These are phyloP conservation scores for Leishmania martiniquensis DNA, from an alignment of 208 protist species.

Conservation along the genomic window DNA sequence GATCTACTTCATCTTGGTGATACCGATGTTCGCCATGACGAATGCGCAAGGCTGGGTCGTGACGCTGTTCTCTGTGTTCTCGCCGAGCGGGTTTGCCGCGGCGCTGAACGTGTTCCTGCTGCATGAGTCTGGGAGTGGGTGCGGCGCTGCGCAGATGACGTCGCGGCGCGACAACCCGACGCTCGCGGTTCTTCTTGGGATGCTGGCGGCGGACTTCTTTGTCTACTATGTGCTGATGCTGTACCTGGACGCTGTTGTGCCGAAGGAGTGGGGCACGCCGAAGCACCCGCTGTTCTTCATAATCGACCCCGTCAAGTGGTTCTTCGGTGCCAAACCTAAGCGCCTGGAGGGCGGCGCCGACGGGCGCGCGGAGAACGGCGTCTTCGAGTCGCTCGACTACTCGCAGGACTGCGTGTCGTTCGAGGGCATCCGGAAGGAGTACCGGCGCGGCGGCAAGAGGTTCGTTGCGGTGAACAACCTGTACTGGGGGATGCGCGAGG, in stretches of 20 bases:
- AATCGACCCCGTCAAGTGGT: conserved; percentile 38
- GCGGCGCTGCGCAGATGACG: conserved; percentile 30
- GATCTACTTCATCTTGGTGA: conserved; percentile 66
- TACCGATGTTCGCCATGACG: conserved; percentile 52
- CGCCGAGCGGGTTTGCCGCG: conserved; percentile 43
- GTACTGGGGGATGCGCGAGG: conserved; percentile 63
- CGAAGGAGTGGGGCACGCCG: conserved; percentile 57
- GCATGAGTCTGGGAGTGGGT: conserved; percentile 39
- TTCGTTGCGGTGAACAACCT: conserved; percentile 82
- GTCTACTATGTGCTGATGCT: conserved; percentile 71
- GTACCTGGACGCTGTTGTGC: conserved; percentile 78
- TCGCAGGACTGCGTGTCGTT: conserved; percentile 30
- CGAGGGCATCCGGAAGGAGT: conserved; percentile 48
- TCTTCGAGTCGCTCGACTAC: conserved; percentile 40
- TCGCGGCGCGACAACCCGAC: conserved; percentile 11
- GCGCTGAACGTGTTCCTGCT: conserved; percentile 39
- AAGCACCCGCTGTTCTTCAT: conserved; percentile 77
- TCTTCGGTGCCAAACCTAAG: neutral
- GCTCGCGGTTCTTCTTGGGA: conserved; percentile 37
- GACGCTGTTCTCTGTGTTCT: conserved; percentile 38
- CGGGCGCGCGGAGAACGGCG: conserved; percentile 32
- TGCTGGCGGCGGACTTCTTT: conserved; percentile 45
- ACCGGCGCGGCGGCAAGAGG: conserved; percentile 34
- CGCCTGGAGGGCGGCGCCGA: conserved; percentile 27
- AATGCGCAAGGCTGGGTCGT: conserved; percentile 26